Evolutionary conservation across 768 basidiomycete genomes (phyloP), one percentile per base, ranked within the genome.

Genomic region (Boletus speciosus): DNA sequence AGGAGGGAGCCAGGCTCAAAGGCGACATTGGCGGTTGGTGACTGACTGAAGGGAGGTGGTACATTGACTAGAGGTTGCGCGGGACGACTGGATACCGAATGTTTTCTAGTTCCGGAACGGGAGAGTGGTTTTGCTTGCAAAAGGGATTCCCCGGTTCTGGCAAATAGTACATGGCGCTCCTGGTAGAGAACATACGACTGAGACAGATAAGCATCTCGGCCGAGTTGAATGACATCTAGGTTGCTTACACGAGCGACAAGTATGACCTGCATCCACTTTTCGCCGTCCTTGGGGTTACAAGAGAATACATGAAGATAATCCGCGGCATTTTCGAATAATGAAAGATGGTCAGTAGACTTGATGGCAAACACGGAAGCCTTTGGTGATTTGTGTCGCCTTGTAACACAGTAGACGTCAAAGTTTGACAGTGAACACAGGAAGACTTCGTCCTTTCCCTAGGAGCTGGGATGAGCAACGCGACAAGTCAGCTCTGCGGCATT

Each of bases 261-360:
- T 41, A 94, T 84, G 61, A 76, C 82, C 71, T 92, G 83, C 67
- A 93, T 75, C 93, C 93, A 95, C 35, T 74, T 73, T 57, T 80
- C 78, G 37, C 90, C 89, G 45, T 92, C 89, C 37, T 76, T 80
- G 62, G 84, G 81, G 40, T 83, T 80, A 59, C 89, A 89, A 29
- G 85, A 85, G 66, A 98, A 93, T 45, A 86, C 75, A 65, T 97
- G 93, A 51, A 93, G 68, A 71, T 95, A 98, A 63, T 98, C 94
- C 31, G 84, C 78, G 5, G 82, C 82, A 67, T 91, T 85, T 73
- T 97, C 94, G 63, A 98, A 98, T 63, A 88, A 79, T 1, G 88
- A 82, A 25, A 89, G 74, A 63, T 87, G 90, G 64, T 95, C 93
- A 11, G 90, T 88, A 4, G 92, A 92, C 71, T 95, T 95, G 63